Evolutionary conservation across 768 basidiomycete species (phyloP).

Genomic region (Pisolithus albus): DNA sequence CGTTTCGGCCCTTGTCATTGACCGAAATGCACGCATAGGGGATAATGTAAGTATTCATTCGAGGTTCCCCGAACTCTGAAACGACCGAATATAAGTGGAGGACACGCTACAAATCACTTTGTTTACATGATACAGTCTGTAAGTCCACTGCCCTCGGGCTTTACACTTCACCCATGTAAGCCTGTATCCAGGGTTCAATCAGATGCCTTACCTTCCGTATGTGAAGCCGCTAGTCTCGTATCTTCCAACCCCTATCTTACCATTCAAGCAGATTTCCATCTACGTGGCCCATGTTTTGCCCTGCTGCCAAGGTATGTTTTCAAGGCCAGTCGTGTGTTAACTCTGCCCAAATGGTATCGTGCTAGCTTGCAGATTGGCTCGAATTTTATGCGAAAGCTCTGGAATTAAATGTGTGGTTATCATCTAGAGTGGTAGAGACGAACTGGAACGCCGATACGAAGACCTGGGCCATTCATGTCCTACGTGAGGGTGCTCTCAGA

Average conservation of each 20-base stretch:
- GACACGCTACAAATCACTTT: slow-evolving; percentile 48
- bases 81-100: slow-evolving; percentile 35
- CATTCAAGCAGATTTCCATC: slow-evolving; percentile 38
- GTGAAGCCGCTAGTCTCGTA: slow-evolving; percentile 12
- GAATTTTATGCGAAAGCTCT: slow-evolving; percentile 52
- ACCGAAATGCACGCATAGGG: slow-evolving; percentile 43
- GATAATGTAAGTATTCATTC: slow-evolving; percentile 28
- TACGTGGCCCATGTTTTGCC: slow-evolving; percentile 45
- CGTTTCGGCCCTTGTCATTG: slow-evolving; percentile 48
- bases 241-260: neutral
- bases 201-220: slow-evolving; percentile 50
- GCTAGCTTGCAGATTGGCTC: slow-evolving; percentile 54
- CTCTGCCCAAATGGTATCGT: neutral
- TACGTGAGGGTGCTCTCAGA: slow-evolving; percentile 24
- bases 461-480: slow-evolving; percentile 39
- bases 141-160: slow-evolving; percentile 19
- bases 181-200: slow-evolving; percentile 36
- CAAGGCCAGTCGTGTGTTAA: neutral
- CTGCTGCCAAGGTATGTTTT: slow-evolving; percentile 40
- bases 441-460: slow-evolving; percentile 28
- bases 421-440: slow-evolving; percentile 32
- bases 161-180: neutral
- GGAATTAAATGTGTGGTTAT: slow-evolving; percentile 59
- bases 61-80: neutral
- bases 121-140: slow-evolving; percentile 47